phyloP scores from a whole-genome alignment of 2,329 filamentous ascomycete genomes.

The Ophiostoma pallidulum region DNA sequence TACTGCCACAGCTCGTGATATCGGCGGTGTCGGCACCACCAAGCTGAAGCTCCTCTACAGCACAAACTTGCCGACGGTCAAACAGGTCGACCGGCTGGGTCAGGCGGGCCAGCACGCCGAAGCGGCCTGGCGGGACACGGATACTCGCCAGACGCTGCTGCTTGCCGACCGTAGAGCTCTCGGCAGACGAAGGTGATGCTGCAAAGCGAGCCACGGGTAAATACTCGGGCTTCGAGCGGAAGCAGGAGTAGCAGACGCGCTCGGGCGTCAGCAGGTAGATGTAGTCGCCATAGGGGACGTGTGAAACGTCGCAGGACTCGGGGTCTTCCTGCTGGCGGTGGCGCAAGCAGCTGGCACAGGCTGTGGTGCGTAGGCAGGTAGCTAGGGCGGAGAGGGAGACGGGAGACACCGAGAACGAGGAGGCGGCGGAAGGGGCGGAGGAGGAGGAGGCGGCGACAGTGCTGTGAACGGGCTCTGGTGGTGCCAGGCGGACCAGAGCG shows the following conservation, averaged over 20 bases:
- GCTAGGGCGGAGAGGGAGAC: slow-evolving; percentile 11
- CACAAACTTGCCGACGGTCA: slow-evolving; percentile 11
- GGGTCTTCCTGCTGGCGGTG: not conserved
- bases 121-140: slow-evolving; percentile 13
- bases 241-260: slow-evolving; percentile 16
- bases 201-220: slow-evolving; percentile 10
- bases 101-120: slow-evolving; percentile 13
- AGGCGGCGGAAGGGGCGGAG: not conserved
- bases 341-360: slow-evolving; percentile 13
- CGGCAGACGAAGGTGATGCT: not conserved
- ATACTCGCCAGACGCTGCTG: slow-evolving; percentile 2
- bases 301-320: not conserved
- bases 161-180: not conserved
- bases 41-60: not conserved
- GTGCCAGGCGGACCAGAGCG: slow-evolving; percentile 10
- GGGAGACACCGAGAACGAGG: not conserved
- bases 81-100: slow-evolving; percentile 13
- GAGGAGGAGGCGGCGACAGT: too few relatives aligned
- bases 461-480: not conserved
- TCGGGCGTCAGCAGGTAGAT: slow-evolving; percentile 16
- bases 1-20: not conserved
- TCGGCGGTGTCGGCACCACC: too few relatives aligned
- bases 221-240: slow-evolving; percentile 15
- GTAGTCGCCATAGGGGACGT: slow-evolving; percentile 13
- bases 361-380: slow-evolving; percentile 9